Base-by-base conservation (phyloP, 176 grass and related monocot species). In the Triticum dicoccoides region DNA sequence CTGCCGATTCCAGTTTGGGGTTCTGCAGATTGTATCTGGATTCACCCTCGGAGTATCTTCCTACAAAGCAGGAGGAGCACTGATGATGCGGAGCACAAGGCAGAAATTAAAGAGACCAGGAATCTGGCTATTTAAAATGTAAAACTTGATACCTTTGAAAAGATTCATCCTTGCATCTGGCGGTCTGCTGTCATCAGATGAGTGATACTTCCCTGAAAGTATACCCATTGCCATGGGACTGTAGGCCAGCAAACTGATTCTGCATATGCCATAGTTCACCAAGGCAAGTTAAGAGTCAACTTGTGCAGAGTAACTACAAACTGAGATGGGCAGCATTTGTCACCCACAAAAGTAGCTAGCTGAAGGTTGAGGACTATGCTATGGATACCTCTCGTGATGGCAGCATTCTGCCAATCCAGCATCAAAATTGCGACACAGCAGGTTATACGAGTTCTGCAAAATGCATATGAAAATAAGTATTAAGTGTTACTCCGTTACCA, bases 221-320 rank as follows among this genome's bases (percentile, higher is more conserved):
- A 98, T 90, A 65, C 93, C 96, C 93, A 98, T 98, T 58, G 96
- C 93, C 90, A 98, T 94, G 65, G 96, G 96, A 44, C 96, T 98
- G 67, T 98, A 98, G 70, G 93, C 91, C 80, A 98, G 85, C 82
- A 98, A 85, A 72, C 76, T 91, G 67, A 94, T 88, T 85, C 96
- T 96, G 83, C 52, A 89, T 78, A 82, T 69, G 5, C 56, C 29
- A 68, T 18, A 82, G 58, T 90, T 54, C 51, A 61, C 72, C 37
- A 63, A 68, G 13, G 2, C 20, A 61, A 78, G 2, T 52, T 87
- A 33, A 34, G 61, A 66, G 84, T 71, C 1, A 61, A 8, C 24
- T 49, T 11, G 29, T 30, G 29, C 29, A 30, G 29, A 30, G 29
- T 30, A 32, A 32, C 15, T 61, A 81, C 1, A 67, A 21, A 11